Base-by-base conservation (phyloP, 1,284 basidiomycete genomes). In the Trichosporon inkin region DNA sequence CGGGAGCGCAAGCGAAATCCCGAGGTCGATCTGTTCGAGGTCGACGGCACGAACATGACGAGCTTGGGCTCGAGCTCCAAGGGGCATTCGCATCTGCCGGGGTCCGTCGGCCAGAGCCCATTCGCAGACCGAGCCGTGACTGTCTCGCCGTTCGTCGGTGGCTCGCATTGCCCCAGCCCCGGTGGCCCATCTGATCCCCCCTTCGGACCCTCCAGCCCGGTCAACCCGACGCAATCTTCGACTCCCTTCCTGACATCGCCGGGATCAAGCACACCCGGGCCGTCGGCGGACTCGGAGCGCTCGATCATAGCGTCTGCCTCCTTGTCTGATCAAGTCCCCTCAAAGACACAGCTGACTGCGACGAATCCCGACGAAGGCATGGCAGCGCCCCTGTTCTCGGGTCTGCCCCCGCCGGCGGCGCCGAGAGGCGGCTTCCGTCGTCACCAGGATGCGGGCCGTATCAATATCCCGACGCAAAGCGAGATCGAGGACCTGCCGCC, bases 401-500 rank as follows among this genome's bases (percentile, higher is more conserved):
- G 51, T 41, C 63, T 54, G 17, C 49, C 67, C 20, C 64, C 69
- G 8, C 72, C 74, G 10, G 14, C 58, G 6, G 70, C 71, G 34
- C 69, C 70, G 24, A 49, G 44, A 49, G 44, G 44, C 3, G 44
- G 44, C 1, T 71, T 75, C 61, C 62, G 69, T 53, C 56, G 68
- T 11, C 73, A 76, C 56, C 66, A 74, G 60, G 74, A 76, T 62
- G 74, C 73, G 0, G 74, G 74, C 13, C 52, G 63, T 11, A 16
- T 68, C 17, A 14, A 19, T 11, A 22, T 49, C 20, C 47, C 24
- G 37, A 17, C 19, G 53, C 28, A 24, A 16, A 59, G 24, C 14
- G 63, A 61, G 17, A 65, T 71, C 5, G 73, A 75, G 61, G 73
- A 76, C 57, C 63, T 75, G 53, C 74, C 74, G 38, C 74, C 74